phyloP scores from a whole-genome alignment of 192 early-diverging fungal species.

The Dimargaris verticillata region DNA sequence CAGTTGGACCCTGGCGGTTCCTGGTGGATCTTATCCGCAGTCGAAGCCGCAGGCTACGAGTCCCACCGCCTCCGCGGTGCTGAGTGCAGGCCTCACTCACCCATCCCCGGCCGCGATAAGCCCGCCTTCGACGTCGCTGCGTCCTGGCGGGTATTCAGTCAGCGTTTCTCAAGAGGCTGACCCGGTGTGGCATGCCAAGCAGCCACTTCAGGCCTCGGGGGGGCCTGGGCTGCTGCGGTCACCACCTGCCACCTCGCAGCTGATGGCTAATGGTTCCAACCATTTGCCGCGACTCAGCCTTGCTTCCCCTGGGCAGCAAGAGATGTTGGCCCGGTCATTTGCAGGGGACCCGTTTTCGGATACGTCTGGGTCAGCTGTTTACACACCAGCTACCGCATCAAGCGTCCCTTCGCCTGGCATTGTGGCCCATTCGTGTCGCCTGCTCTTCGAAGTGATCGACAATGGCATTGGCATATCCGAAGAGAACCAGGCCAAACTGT shows the following conservation, averaged over 20 bases:
- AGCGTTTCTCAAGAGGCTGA: too few species aligned
- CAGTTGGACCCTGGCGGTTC: background rate
- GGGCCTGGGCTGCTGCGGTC: background rate
- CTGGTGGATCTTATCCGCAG: background rate
- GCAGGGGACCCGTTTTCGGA: background rate
- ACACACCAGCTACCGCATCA: background rate
- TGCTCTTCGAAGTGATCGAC: constrained; percentile 34
- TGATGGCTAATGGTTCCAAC: background rate
- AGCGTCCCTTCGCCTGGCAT: background rate
- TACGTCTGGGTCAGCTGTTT: background rate
- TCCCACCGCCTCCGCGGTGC: background rate
- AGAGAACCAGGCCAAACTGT: constrained; percentile 58
- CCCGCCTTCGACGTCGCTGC: background rate
- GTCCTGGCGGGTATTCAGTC: background rate
- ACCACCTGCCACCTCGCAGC: background rate
- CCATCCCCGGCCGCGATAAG: background rate
- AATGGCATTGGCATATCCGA: constrained; percentile 74
- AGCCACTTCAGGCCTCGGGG: background rate
- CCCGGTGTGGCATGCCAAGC: too few species aligned
- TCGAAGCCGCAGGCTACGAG: background rate
- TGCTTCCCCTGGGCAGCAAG: background rate
- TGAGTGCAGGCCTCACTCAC: background rate
- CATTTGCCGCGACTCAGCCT: background rate
- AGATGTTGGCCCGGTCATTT: background rate
- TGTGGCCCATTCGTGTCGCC: background rate